Evolutionary conservation across 148 eudicot species (phyloP), one percentile per base, ranked within the genome.

Genomic region (Diospyros kaki): DNA sequence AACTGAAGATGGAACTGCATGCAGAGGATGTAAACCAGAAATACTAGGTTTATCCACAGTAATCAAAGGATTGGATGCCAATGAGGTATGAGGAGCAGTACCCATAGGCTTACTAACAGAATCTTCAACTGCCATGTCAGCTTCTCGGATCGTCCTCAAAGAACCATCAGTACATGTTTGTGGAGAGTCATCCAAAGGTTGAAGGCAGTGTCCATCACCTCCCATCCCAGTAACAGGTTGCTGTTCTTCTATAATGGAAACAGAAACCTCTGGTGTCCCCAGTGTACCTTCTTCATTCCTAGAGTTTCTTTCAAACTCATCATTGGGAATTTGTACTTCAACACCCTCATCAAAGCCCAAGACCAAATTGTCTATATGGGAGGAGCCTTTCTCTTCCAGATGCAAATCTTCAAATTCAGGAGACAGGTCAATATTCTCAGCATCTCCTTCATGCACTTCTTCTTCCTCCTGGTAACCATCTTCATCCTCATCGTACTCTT

Each of bases 281-380:
- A 76, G 76, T 50, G 73, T 61, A 74, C 64, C 77, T 60, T 72
- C 89, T 51, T 85, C 90, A 71, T 65, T 82, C 73, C 76, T 78
- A n/a, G 81, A 64, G 64, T 81, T 81, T 75, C 78, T 82, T 69
- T 89, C 97, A 80, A 80, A 81, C 76, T 95, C 94, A 72, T 89
- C 98, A 81, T 73, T 85, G 58, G 96, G 89, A 73, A 95, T 75
- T 72, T 76, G 85, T 77, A 95, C 94, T 83, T 95, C 94, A 79
- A 89, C 94, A 59, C 99, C 99, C 76, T 95, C 94, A 50, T 95
- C 93, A 79, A 95, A 95, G 68, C 99, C 99, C 73, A 95, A 81
- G 66, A 95, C 96, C 83, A 89, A 75, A 70, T 92, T 90, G 50
- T 92, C 98, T 81, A 62, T 77, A 68, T 56, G 73, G 54, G 87